Base-by-base conservation (phyloP, 1,139 yeast genomes). In the Kurtzmaniella natalensis region DNA sequence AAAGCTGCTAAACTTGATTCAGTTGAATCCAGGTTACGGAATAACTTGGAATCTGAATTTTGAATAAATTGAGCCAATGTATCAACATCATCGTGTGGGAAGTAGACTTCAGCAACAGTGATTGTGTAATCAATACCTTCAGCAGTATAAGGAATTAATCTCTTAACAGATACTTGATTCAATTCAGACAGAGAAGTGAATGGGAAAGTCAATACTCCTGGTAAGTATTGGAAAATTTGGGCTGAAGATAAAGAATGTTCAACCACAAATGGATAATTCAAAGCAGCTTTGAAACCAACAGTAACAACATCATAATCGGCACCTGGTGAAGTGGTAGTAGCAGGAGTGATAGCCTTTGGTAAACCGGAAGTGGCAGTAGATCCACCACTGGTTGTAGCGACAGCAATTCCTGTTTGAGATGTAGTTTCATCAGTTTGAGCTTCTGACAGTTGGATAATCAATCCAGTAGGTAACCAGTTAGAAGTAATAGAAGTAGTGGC, bases 51-150 rank as follows among this genome's bases (percentile, higher is more conserved):
- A 10, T 57, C 47, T 0, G 61, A 34, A 38, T 73, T 58, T 32
- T 60, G 56, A 27, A 83, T 55, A 31, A 64, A 55, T 24, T 53
- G 52, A 37, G 72, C 70, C 45, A 83, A 64, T 0, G 61, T 52
- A 10, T 51, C 49, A 13, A 79, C 63, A 11, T 70, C 59, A 10
- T 55, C 55, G n/a, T 61, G 53, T 31, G 86, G 86, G 67, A 80
- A 81, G 50, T 78, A 81, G 35, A 81, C 83, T 53, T 80, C 85
- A 13, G 92, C 92, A 40, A 83, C 83, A 1, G 89, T 79, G 36
- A 81, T 80, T 30, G 82, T 71, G 53, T 82, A 82, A 31, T 59
- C 49, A 39, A 65, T 54, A 28, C 62, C 69, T n/a, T 48, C 43
- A 3, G 83, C 72, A 3, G 77, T 66, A 48, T 72, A 79, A 27